Evolutionary conservation across 2,329 filamentous ascomycete genomes (phyloP), one percentile per base, ranked within the genome.

Genomic region (Metarhizium album): DNA sequence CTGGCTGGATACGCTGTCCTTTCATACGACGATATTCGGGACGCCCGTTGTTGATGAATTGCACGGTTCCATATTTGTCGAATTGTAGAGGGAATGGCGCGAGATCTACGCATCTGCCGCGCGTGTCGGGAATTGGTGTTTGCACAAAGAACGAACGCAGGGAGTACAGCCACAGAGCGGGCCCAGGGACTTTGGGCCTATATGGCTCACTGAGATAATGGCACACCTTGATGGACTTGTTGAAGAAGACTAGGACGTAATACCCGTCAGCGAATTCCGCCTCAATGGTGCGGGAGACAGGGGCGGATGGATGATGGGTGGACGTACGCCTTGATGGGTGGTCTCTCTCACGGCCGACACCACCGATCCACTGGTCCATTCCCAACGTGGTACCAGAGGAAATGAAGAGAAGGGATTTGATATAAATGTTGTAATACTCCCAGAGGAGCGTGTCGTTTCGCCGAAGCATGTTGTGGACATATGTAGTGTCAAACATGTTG

Each of bases 401-500:
- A 16, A 58, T 24, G 48, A 54, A 60, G 5, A 68, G 65, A 1
- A 66, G 53, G 53, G 58, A 64, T 48, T 66, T 63, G 52, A 73
- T 65, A 43, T 69, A 72, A 13, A 57, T 55, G 50, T 71, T 62
- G 51, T 74, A 74, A 51, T 70, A 69, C 1, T 55, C 58, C 71
- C 71, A 74, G 6, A 69, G 60, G 6, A 69, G 51, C 5, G 48
- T 58, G 9, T 64, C 65, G 23, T 67, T 65, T 35, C 40, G 46
- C 1, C 69, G 65, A 1, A 74, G 60, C 7, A 67, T 55, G 5
- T 63, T 64, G 23, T 72, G 70, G 5, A 72, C 67, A 49, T 74
- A 74, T 3, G 70, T 65, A 0, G 71, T 73, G 54, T 74, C 71
- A 53, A 75, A 73, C 4, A 74, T 57, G 52, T 67, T 71, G 13